These are phyloP conservation scores for Phytopythium ostracodes DNA, from an alignment of 352 stramenopile species.

Conservation along the genomic window DNA sequence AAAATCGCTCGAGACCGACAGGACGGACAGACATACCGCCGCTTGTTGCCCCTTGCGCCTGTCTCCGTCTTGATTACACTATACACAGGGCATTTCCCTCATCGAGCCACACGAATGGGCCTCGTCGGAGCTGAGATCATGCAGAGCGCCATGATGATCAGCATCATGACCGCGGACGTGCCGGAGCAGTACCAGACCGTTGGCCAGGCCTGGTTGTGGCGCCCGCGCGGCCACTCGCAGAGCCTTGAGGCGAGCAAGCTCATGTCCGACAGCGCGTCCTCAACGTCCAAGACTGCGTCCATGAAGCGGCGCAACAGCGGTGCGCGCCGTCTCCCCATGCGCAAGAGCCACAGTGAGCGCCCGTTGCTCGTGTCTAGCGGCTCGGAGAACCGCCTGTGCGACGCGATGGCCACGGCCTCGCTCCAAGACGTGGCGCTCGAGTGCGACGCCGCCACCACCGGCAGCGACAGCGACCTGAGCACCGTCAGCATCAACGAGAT, in stretches of 20 bases:
- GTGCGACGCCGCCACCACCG: conserved; percentile 3
- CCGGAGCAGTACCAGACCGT: conserved; percentile 33
- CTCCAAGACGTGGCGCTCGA: conserved; percentile 8
- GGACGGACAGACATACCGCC: too few relatives aligned
- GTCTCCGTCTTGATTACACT: neutral
- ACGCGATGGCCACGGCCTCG: conserved; percentile 19
- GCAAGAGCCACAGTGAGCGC: conserved; percentile 36
- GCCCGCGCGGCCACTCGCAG: conserved; percentile 16
- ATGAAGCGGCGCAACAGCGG: conserved; percentile 25
- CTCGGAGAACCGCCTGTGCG: conserved; percentile 29
- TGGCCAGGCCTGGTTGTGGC: conserved; percentile 31
- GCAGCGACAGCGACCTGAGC: neutral
- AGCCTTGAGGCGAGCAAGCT: conserved; percentile 17
- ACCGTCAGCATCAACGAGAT: conserved; percentile 2
- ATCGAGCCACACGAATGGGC: conserved; percentile 1
- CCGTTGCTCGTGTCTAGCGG: conserved; percentile 23
- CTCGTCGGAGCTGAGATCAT: conserved; percentile 1
- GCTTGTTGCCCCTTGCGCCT: neutral
- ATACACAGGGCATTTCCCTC: too few relatives aligned
- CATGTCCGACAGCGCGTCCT: conserved; percentile 3
- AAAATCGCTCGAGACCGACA: conserved; percentile 2
- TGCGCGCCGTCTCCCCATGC: conserved; percentile 17
- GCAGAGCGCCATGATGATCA: conserved; percentile 5
- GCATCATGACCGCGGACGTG: conserved; percentile 4
- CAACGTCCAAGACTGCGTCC: conserved; percentile 14